A percentile compares a stretch with the other conserved stretches of the same genome.
phyloP scores from a whole-genome alignment of 2,329 filamentous ascomycete genomes.

The Graphilbum sp. region DNA sequence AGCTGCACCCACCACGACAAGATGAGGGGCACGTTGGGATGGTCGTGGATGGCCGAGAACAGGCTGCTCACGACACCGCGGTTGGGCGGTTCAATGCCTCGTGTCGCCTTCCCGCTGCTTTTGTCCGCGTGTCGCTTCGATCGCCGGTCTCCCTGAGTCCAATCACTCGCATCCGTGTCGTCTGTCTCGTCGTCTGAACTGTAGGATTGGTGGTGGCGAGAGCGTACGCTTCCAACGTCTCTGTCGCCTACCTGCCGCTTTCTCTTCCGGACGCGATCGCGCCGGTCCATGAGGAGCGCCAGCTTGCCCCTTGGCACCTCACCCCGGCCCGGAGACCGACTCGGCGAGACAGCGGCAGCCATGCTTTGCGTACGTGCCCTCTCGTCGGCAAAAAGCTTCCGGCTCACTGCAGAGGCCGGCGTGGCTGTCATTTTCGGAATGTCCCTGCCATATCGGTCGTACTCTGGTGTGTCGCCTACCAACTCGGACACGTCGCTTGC shows the following conservation, averaged over 20 bases:
- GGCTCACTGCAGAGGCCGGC: constrained; percentile 23
- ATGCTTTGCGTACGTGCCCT: neutral
- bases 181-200: constrained; percentile 30
- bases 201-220: constrained; percentile 26
- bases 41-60: constrained; percentile 35
- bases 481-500: constrained; percentile 38
- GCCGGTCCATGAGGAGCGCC: constrained; percentile 17
- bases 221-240: constrained; percentile 34
- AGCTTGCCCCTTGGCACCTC: constrained; percentile 39
- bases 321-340: constrained; percentile 40
- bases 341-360: constrained; percentile 12
- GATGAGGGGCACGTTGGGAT: constrained; percentile 42
- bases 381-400: constrained; percentile 6
- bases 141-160: constrained; percentile 11
- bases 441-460: constrained; percentile 26
- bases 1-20: constrained; percentile 43
- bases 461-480: constrained; percentile 33
- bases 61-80: constrained; percentile 25
- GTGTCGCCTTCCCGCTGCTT: neutral
- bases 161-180: constrained; percentile 10
- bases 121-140: constrained; percentile 1
- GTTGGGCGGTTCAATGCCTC: neutral
- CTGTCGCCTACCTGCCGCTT: constrained; percentile 34
- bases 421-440: constrained; percentile 27
- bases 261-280: constrained; percentile 35